Evolutionary conservation across 1,284 basidiomycete species (phyloP).

Genomic region (Malassezia nana): DNA sequence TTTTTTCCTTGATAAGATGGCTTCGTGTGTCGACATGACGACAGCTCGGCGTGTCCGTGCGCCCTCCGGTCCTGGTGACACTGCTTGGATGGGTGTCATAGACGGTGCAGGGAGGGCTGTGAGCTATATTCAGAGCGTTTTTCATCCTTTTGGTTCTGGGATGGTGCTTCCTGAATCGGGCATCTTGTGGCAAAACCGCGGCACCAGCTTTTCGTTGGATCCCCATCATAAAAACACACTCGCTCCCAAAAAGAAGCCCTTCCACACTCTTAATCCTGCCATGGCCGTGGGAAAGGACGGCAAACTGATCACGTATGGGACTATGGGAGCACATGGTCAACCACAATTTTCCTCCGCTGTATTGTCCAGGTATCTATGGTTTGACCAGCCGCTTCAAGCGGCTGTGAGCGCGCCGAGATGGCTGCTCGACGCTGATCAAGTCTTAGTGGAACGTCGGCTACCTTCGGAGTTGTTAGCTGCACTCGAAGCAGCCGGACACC

Average conservation of each 20-base stretch:
- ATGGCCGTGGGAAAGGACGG: not conserved
- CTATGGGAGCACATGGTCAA: not conserved
- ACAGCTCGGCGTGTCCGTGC: not conserved
- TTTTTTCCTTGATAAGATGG: not conserved
- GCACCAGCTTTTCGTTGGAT: not conserved
- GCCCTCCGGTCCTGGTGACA: not conserved
- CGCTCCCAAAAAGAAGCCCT: not conserved
- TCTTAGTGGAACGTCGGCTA: not conserved
- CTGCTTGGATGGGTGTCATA: slow-evolving; percentile 1
- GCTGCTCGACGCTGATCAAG: not conserved
- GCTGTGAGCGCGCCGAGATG: not conserved
- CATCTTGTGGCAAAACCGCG: slow-evolving; percentile 1
- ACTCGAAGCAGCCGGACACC: not conserved
- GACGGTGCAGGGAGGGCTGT: not conserved
- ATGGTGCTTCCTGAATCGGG: not conserved
- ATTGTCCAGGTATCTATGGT: not conserved
- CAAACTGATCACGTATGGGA: not conserved
- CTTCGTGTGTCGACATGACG: not conserved
- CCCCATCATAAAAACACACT: not conserved
- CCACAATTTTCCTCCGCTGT: not conserved
- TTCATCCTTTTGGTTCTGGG: not conserved
- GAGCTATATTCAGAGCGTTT: slow-evolving; percentile 1
- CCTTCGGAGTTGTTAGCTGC: not conserved
- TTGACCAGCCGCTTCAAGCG: not conserved
- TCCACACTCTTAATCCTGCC: slow-evolving; percentile 1